Conservation (phyloP, 2,329 filamentous ascomycete genomes). For the Monosporascus cannonballus region DNA sequence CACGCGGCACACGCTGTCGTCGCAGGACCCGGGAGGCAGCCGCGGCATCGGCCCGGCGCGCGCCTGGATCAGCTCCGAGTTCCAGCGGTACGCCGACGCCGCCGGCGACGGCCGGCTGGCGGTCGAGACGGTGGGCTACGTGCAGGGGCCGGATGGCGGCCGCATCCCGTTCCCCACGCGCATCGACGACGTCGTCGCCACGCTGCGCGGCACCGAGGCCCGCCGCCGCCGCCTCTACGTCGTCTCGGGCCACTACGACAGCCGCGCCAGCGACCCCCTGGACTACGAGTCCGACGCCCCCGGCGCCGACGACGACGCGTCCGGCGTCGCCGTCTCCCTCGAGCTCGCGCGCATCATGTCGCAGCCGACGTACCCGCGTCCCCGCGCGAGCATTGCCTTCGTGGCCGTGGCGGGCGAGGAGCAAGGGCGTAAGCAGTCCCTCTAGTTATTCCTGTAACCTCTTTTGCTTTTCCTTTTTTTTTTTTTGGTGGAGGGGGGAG, state of each 20-base stretch:
- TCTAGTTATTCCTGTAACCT: too few species aligned
- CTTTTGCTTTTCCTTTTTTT: too few species aligned
- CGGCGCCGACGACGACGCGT: constrained; percentile 53
- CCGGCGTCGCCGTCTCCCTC: constrained; percentile 47
- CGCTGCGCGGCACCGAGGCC: constrained; percentile 41
- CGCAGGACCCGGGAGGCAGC: constrained; percentile 38
- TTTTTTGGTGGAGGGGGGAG: too few species aligned
- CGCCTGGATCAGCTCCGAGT: constrained; percentile 49
- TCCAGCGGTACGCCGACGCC: constrained; percentile 37
- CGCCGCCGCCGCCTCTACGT: constrained; percentile 43
- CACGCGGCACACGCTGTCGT: constrained; percentile 50
- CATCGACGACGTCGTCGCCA: constrained; percentile 48
- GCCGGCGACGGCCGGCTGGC: constrained; percentile 43
- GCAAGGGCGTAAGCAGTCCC: constrained; percentile 29
- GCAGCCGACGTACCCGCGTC: constrained; percentile 29
- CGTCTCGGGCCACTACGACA: constrained; percentile 51
- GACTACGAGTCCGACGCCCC: constrained; percentile 48
- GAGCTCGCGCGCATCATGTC: constrained; percentile 49
- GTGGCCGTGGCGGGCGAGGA: constrained; percentile 53
- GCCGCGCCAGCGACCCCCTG: constrained; percentile 40
- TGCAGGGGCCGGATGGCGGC: constrained; percentile 36
- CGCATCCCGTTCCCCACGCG: constrained; percentile 44
- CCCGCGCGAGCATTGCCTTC: constrained; percentile 48
- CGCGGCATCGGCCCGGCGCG: constrained; percentile 50
- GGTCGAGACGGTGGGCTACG: constrained; percentile 44